Percentiles rank a stretch among this genome's conserved stretches.
Evolutionary conservation across 306 rosid genomes (phyloP).

Genomic region (Sphenostylis stenocarpa): DNA sequence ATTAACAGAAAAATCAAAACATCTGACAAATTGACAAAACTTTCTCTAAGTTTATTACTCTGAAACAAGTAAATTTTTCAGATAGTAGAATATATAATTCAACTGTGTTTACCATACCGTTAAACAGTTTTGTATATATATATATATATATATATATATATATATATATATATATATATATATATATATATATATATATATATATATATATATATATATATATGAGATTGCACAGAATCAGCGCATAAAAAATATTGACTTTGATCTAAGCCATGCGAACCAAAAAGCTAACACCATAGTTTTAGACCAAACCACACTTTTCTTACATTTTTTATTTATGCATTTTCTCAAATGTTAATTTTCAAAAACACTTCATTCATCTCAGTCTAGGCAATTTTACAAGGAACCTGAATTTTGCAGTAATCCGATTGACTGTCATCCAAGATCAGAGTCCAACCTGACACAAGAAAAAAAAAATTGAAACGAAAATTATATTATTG

Average conservation of each 20-base stretch:
- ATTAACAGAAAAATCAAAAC: not conserved
- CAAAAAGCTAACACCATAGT: conserved; percentile 1
- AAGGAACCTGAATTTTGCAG: conserved; percentile 15
- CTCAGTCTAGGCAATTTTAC: conserved; percentile 3
- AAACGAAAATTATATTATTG: not conserved
- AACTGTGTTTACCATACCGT: not conserved
- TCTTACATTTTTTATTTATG: not conserved
- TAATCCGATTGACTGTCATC: not conserved
- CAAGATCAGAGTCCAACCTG: not conserved
- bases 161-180: too few relatives aligned
- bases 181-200: too few relatives aligned
- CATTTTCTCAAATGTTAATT: not conserved
- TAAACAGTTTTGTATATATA: not conserved
- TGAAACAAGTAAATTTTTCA: not conserved
- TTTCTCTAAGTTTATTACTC: not conserved
- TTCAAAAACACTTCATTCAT: not conserved
- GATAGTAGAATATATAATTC: not conserved
- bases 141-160: too few relatives aligned
- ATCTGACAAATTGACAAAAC: not conserved
- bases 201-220: too few relatives aligned
- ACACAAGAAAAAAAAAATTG: conserved; percentile 6
- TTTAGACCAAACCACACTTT: not conserved
- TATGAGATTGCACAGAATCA: conserved; percentile 11
- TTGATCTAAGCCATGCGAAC: conserved; percentile 6
- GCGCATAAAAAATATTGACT: conserved; percentile 8